A percentile compares a stretch with the other conserved stretches of the same genome.
phyloP scores from a whole-genome alignment of 805 yeast genomes.

The Saturnispora hagleri region DNA sequence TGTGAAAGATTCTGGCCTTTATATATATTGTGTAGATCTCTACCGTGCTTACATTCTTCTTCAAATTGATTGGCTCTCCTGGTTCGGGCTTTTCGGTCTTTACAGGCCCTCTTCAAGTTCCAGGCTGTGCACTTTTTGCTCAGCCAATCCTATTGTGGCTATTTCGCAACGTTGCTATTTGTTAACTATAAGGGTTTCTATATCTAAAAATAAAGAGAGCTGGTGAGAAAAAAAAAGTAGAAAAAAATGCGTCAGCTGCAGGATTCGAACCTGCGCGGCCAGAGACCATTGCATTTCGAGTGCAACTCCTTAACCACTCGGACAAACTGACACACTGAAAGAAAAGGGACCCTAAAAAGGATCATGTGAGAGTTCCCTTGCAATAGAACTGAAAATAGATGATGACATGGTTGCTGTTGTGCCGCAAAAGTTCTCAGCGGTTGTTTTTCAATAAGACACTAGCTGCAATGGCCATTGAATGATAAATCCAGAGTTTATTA shows the following conservation, averaged over 20 bases:
- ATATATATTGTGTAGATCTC: neutral
- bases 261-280: conserved; percentile 99
- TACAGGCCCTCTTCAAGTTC: neutral
- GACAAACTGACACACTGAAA: conserved; percentile 42
- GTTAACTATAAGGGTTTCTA: neutral
- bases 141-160: neutral
- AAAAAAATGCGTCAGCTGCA: conserved; percentile 79
- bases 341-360: neutral
- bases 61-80: conserved; percentile 5
- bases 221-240: neutral
- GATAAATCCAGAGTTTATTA: too few relatives aligned
- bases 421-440: too few relatives aligned
- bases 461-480: too few relatives aligned
- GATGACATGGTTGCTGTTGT: too few relatives aligned
- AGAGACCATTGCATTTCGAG: conserved; percentile 79
- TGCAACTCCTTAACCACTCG: conserved; percentile 69
- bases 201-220: neutral
- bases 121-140: neutral
- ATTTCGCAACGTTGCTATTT: neutral
- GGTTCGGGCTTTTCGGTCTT: neutral
- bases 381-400: too few relatives aligned
- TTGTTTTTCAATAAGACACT: too few relatives aligned
- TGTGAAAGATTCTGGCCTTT: neutral
- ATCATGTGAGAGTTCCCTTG: neutral
- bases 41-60: conserved; percentile 1